Evolutionary conservation across 2,329 filamentous ascomycete genomes (phyloP), one percentile per base, ranked within the genome.

Genomic region (Epichloe gansuensis): DNA sequence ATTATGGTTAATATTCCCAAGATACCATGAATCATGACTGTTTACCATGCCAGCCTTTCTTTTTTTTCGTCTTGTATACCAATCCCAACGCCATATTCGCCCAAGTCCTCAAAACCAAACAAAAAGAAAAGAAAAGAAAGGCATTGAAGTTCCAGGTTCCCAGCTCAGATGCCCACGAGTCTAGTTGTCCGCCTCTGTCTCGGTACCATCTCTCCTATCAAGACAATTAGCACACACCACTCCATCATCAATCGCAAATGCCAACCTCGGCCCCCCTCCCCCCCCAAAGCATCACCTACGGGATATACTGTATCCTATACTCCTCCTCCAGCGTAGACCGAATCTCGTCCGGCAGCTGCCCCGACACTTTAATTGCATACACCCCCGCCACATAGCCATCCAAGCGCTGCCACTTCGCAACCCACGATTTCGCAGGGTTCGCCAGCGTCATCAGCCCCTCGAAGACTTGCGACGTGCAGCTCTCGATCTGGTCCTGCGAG

Each of bases 381-480:
- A 94, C n/a, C 83, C 51, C 93, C 15, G 82, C 80, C 50, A 93
- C 85, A 67, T 95, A 97, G 51, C 81, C 81, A 66, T 96, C 88
- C 54, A 98, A 72, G 8, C 93, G 81, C 75, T 97, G 89, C 85
- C 90, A 97, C 65, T 88, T 87, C n/a, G 91, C 90, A 47, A 97
- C 88, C 93, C 93, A 98, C 63, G 87, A 94, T 59, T 76, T 80
- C 43, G 73, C 72, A n/a, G 90, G 90, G 65, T 96, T 84, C 47
- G 84, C 81, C 39, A 97, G 77, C 41, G 87, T 82, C 66, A 97
- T 88, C 57, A 96, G 72, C 47, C 93, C 93, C 68, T 98, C 93
- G 66, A 93, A 98, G 58, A 97, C 90, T 64, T 91, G 87, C 13
- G 89, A 95, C 21, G 93, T 98, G 78, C 90, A 96, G 71, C 89